Base-by-base conservation (phyloP, 345 rosid species). In the Aethionema arabicum region DNA sequence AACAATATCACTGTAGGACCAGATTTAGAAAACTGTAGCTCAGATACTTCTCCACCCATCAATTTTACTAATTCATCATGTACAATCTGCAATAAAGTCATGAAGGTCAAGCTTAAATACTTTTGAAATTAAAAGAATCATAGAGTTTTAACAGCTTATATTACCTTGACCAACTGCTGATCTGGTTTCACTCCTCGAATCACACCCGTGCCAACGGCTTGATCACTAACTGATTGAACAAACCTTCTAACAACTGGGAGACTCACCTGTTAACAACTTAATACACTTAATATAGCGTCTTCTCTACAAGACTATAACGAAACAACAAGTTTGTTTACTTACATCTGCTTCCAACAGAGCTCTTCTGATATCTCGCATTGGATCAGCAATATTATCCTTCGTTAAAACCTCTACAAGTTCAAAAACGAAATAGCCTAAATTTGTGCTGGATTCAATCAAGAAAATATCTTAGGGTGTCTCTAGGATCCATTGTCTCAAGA, bases 301-400 rank as follows among this genome's bases (percentile, higher is more conserved):
- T 4, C 10, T 38, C 8, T 1, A 7, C 11, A 62, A 58, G 52
- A 47, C 21, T 12, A 12, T 11, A 21, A 52, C 8, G 32, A 65
- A 40, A 14, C 50, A 15, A 44, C n/a, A 67, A 61, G 61, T 21
- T 21, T 21, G 27, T 21, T 21, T 30, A 16, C 91, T 89, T 75
- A 93, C 99, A 85, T 93, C 99, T 14, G 99, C 99, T 85, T 93
- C 99, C 38, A 93, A 62, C 51, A 93, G 99, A 46, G 96, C 95
- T 77, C 99, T 80, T 73, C 97, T 85, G 44, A 93, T 93, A 73
- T 93, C 99, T 59, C 86, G 72, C 99, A 93, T 90, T n/a, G 99
- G 97, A 75, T 87, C 99, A 71, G 66, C 82, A 37, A 93, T 84
- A 71, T 93, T 90, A 61, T 90, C 99, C 82, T 90, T 93, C 1